Conservation (phyloP, 768 basidiomycete genomes). For the Leccinellum albellum region DNA sequence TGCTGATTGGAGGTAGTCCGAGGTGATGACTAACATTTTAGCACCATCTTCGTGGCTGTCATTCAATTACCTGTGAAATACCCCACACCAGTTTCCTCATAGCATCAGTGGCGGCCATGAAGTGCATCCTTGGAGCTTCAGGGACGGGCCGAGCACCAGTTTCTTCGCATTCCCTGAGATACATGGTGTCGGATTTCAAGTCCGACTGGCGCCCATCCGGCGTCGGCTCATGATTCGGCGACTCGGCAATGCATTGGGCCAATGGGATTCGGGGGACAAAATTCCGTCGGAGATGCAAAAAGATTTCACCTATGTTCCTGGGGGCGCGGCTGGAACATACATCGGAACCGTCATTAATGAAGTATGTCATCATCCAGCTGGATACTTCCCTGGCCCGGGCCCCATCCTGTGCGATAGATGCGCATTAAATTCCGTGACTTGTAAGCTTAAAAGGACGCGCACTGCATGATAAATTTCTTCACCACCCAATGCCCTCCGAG, state of each 20-base stretch:
- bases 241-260: not conserved
- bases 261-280: not conserved
- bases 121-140: too few species aligned
- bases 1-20: not conserved
- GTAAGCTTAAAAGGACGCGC: constrained; percentile 1
- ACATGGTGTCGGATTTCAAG: too few species aligned
- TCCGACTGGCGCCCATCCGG: too few species aligned
- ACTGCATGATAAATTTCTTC: not conserved
- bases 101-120: constrained; percentile 2
- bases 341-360: not conserved
- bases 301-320: too few species aligned
- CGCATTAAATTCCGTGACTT: not conserved
- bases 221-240: not conserved
- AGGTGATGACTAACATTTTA: not conserved
- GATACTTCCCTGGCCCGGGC: not conserved
- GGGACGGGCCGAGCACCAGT: not conserved
- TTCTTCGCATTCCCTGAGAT: too few species aligned
- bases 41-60: not conserved
- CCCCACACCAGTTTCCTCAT: not conserved
- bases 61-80: not conserved
- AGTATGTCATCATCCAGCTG: not conserved
- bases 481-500: constrained; percentile 10
- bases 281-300: not conserved
- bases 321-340: constrained; percentile 5
- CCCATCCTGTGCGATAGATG: not conserved